phyloP scores from a whole-genome alignment of 257 asterid genomes.

The Handroanthus guayacan region DNA sequence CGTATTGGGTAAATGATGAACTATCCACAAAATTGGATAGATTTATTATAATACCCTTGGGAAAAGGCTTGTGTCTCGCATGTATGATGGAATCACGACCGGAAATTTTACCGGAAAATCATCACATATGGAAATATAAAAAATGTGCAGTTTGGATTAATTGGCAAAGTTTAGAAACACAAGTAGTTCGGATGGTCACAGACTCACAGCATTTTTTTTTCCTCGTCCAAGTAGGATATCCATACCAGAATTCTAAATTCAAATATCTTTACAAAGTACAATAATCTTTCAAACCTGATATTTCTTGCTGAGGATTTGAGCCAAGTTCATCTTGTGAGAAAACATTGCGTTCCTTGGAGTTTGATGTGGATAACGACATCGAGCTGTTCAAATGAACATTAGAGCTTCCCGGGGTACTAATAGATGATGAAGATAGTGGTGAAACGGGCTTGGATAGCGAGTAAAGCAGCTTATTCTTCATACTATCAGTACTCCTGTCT shows the following conservation, averaged over 20 bases:
- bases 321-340: conserved; percentile 38
- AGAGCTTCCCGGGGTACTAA: conserved; percentile 44
- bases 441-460: conserved; percentile 55
- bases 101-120: too few species aligned
- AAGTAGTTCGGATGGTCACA: too few species aligned
- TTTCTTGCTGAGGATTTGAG: conserved; percentile 42
- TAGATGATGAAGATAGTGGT: conserved; percentile 32
- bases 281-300: conserved; percentile 50
- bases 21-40: too few species aligned
- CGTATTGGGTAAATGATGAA: too few species aligned
- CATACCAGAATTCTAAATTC: neutral
- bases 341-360: conserved; percentile 36
- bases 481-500: conserved; percentile 33
- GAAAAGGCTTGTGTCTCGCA: too few species aligned
- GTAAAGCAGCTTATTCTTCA: conserved; percentile 52
- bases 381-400: conserved; percentile 25
- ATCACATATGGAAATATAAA: too few species aligned
- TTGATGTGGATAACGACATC: conserved; percentile 6
- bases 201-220: too few species aligned
- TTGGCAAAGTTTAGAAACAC: too few species aligned
- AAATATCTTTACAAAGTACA: conserved; percentile 5
- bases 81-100: too few species aligned
- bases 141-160: too few species aligned
- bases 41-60: too few species aligned
- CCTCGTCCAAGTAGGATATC: neutral